phyloP scores from a whole-genome alignment of 1,284 basidiomycete species.

The Prillingera fragicola region DNA sequence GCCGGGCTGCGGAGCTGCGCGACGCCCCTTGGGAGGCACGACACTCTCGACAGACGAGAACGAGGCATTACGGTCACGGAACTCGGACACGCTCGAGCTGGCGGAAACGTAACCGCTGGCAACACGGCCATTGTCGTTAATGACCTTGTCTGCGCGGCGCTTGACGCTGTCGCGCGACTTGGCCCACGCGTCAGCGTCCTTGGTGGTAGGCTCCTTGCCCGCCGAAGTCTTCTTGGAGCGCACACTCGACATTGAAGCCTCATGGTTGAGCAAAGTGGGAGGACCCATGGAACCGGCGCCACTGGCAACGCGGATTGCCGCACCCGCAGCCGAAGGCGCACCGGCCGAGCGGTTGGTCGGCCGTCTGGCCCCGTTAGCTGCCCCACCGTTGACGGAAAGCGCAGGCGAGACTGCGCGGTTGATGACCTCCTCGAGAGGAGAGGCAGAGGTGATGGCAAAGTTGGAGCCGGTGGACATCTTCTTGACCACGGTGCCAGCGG shows the following conservation, averaged over 20 bases:
- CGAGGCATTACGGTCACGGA: slow-evolving; percentile 32
- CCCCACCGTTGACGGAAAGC: slow-evolving; percentile 23
- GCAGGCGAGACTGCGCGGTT: slow-evolving; percentile 78
- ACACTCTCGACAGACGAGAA: slow-evolving; percentile 39
- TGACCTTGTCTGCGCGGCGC: slow-evolving; percentile 24
- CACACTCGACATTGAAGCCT: slow-evolving; percentile 72
- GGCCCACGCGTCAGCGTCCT: slow-evolving; percentile 49
- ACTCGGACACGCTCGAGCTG: slow-evolving; percentile 25
- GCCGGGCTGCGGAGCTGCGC: slow-evolving; percentile 26
- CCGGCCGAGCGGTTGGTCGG: slow-evolving; percentile 47
- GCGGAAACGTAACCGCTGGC: slow-evolving; percentile 27
- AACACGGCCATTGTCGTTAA: slow-evolving; percentile 16
- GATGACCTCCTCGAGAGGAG: slow-evolving; percentile 79
- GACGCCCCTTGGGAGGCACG: slow-evolving; percentile 5
- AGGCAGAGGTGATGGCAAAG: slow-evolving; percentile 79
- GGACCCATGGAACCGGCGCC: slow-evolving; percentile 60
- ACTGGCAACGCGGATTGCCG: slow-evolving; percentile 53
- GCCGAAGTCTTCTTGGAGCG: slow-evolving; percentile 40
- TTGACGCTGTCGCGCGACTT: slow-evolving; percentile 40
- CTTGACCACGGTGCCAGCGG: slow-evolving; percentile 50
- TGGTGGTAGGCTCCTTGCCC: slow-evolving; percentile 28
- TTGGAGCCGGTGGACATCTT: slow-evolving; percentile 49
- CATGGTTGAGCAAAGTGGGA: slow-evolving; percentile 59
- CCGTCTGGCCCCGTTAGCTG: slow-evolving; percentile 44
- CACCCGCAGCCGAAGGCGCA: slow-evolving; percentile 53